Base-by-base conservation (phyloP, 2,329 filamentous ascomycete genomes). In the Colletotrichum incanum region DNA sequence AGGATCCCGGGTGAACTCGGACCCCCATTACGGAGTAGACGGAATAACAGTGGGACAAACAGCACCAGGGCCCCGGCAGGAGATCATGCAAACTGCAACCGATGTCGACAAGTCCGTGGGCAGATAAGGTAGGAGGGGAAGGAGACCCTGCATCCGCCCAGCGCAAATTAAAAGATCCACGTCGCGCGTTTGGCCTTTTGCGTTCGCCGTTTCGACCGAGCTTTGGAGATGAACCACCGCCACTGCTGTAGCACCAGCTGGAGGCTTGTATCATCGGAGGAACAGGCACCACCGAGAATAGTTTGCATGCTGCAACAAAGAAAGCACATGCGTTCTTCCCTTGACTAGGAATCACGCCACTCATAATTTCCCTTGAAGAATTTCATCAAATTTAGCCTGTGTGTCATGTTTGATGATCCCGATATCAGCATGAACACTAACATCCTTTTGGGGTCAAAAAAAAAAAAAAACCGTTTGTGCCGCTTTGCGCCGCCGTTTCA, bases 41-140 rank as follows among this genome's bases (percentile, higher is more conserved):
- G 34, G 54, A 41, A 34, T 6, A 41, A 58, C 1, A 2, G 54
- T 65, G 67, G 67, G 50, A 64, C 52, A 23, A 52, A 26, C 45
- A 52, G 37, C 43, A 9, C 3, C 45, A 31, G 37, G 12, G 31
- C 61, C 67, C 67, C 11, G n/a, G 62, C 50, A 54, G 62, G 45
- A 66, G 67, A 70, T 66, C 67, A 70, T 70, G 62, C 67, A 60
- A 23, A 34, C 14, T n/a, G 28, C 7, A 20, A 54, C 34, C 54
- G 67, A 68, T 68, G 45, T 68, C 58, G 34, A 68, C 28, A 63
- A 34, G 61, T 26, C 54, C 43, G 47, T 45, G 60, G n/a, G 67
- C 26, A 70, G 50, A 63, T 56, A 50, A 59, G 37, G 50, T 50
- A 50, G 18, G 49, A 50, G 62, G 54, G 31, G 20, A 45, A 12